Evolutionary conservation across 352 stramenopile genomes (phyloP), one percentile per base, ranked within the genome.

Genomic region (Globisporangium takayamanum): DNA sequence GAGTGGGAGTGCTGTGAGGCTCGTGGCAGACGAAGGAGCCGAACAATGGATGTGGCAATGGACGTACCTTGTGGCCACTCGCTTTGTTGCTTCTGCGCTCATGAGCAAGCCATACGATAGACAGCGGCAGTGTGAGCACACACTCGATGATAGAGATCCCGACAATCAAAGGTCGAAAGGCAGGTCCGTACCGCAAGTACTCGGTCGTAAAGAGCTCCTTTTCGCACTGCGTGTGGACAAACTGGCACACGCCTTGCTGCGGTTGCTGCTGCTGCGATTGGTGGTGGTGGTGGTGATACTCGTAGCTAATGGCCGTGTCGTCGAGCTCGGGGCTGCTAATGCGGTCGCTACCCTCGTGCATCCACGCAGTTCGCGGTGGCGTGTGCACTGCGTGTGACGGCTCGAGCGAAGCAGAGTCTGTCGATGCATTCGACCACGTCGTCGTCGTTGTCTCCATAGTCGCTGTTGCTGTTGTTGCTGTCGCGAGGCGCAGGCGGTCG

Each of bases 61-160:
- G 44, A 45, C 30, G 49, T 50, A 83, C 74, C 59, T 93, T 93
- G 63, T 91, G 80, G 18, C 84, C 84, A 46, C 84, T 90, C 2
- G 84, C 81, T 68, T 93, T 93, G 69, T 93, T 93, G 66, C 79
- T 91, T 73, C 83, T 92, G 59, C 51, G 66, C 25, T 28, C 22
- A 57, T 7, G 28, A 52, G 53, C 10, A 47, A 30, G 50, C 36
- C 26, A 50, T 36, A 55, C 42, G 28, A 12, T 18, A 18, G 25
- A 60, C 42, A 45, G 33, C 25, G 28, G 41, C 5, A 33, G 14
- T 11, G 36, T 20, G n/a, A 37, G 5, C 26, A 50, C 16, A 18
- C 14, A 2, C 10, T 30, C 5, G 6, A 39, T 12, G 33, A 5
- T 39, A 10, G 33, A 10, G 33, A 39, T 12, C 10, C 10, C 1